Evolutionary conservation across 2,329 filamentous ascomycete species (phyloP), one percentile per base, ranked within the genome.

Genomic region (Pseudogymnoascus sp.): DNA sequence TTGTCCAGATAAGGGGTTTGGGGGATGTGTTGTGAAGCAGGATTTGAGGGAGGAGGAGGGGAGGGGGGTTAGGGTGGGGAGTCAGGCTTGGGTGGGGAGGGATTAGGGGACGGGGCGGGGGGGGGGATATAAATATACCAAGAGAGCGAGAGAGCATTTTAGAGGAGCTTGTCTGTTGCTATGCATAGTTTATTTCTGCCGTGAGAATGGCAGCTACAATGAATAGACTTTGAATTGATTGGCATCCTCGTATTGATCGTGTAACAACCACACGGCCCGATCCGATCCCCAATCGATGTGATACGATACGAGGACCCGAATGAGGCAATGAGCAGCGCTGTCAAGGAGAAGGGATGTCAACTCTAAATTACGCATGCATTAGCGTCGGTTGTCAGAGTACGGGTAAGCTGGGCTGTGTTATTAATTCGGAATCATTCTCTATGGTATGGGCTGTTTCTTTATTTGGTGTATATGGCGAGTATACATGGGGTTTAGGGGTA

Each of bases 1-100:
- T 2, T 88, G 86, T 74, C 83, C 83, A 1, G 77, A 80, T 39
- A 71, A 69, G 67, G 69, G 68, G 8, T 67, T 72, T 16, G 7
- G 23, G 45, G 45, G 45, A 3, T 54, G 45, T 54, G 45, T 31
- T 2, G 23, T 54, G 8, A 54, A 16, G 45, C 45, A 54, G 45
- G 23, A 54, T 31, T 5, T 54, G 10, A n/a, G 14, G 45, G 45
- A 54, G 23, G 42, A 14, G 42, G 42, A 14, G 11, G 14, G 10
- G 12, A 14, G 4, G 45, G 23, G 6, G 23, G 42, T 21, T 6
- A 8, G 45, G 7, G 45, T 29, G 16, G 6, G 23, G 42, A 26
- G 16, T 12, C 4, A 12, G 3, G 16, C 16, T 18, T 21, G 40
- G 40, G 18, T 26, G 5, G 7, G 4, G 14, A 21, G 42, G 21